A percentile compares a stretch with the other conserved stretches of the same genome.
Evolutionary conservation across 2,329 filamentous ascomycete species (phyloP).

Genomic region (Trichoderma polysporum): DNA sequence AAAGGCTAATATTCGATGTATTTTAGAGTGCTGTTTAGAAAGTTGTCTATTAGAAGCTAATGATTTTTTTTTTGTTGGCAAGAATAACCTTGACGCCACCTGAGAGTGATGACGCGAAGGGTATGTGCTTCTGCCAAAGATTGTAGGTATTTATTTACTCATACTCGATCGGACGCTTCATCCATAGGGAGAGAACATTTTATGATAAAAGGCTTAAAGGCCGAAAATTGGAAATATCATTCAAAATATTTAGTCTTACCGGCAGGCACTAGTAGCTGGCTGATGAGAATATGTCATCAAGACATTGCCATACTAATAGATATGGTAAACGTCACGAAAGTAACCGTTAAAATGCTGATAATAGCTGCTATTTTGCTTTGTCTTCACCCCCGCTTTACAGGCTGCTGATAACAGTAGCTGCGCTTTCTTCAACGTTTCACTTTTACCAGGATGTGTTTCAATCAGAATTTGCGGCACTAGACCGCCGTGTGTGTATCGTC

Average conservation of each 20-base stretch:
- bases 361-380: neutral
- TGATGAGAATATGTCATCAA: neutral
- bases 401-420: no score
- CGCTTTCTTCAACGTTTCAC: neutral
- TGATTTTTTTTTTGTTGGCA: neutral
- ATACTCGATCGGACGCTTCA: neutral
- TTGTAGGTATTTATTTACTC: neutral
- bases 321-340: neutral
- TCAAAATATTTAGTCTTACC: neutral
- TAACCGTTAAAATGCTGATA: neutral
- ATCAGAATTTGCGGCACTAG: neutral
- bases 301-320: neutral
- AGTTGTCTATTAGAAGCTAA: neutral
- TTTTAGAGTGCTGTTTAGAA: neutral
- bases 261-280: neutral
- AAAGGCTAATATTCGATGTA: neutral
- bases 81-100: neutral
- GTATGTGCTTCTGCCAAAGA: neutral
- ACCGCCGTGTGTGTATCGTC: neutral
- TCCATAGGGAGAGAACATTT: neutral
- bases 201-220: neutral
- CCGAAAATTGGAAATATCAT: neutral
- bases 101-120: neutral
- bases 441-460: neutral
- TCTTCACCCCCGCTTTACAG: neutral